These are phyloP conservation scores for Monosporozyma servazzii DNA, from an alignment of 805 yeast species.

Conservation along the genomic window DNA sequence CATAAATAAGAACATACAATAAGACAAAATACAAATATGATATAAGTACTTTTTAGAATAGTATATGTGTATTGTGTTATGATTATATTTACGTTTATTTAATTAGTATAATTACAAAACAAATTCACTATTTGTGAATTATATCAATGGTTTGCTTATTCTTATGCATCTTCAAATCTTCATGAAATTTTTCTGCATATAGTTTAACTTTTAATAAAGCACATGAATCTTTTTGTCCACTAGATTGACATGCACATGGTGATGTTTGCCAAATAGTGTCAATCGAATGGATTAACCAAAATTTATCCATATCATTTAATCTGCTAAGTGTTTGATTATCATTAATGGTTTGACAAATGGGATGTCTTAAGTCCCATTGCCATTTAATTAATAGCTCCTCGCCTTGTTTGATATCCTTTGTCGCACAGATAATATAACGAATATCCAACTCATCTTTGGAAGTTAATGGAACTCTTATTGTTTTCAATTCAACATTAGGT, in stretches of 20 bases:
- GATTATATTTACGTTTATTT: background rate
- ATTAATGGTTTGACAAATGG: constrained; percentile 48
- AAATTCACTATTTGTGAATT: background rate
- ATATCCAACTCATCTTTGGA: constrained; percentile 23
- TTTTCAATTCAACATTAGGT: constrained; percentile 62
- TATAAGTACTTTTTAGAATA: background rate
- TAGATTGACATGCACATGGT: constrained; percentile 40
- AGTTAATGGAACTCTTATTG: constrained; percentile 32
- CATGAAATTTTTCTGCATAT: constrained; percentile 42
- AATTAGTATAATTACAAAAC: too few species aligned
- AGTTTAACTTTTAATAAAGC: constrained; percentile 53
- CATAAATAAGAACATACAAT: background rate
- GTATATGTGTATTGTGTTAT: background rate
- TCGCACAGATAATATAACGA: constrained; percentile 49
- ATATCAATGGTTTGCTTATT: background rate
- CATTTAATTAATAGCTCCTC: constrained; percentile 72
- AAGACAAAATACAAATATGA: background rate
- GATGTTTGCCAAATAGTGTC: constrained; percentile 53
- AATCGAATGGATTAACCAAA: constrained; percentile 48
- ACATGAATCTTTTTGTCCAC: constrained; percentile 36
- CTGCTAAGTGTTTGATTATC: constrained; percentile 44
- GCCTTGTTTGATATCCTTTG: constrained; percentile 47
- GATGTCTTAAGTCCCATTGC: constrained; percentile 83
- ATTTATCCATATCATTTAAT: constrained; percentile 43
- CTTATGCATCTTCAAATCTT: background rate